These are phyloP conservation scores for Penicillium sclerotigenum DNA, from an alignment of 2,329 filamentous ascomycete genomes.

Conservation along the genomic window DNA sequence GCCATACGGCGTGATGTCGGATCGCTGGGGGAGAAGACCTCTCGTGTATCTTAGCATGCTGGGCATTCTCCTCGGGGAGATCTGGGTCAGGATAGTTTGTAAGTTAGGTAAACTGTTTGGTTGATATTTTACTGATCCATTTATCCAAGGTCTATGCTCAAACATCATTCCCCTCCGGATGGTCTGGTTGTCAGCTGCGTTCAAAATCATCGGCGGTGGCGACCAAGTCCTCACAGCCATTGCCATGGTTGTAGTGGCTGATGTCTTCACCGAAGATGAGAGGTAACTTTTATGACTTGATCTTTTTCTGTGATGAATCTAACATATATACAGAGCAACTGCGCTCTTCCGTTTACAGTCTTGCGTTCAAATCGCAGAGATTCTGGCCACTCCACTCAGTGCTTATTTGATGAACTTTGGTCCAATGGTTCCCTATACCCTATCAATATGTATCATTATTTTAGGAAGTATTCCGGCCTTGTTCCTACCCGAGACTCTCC, in stretches of 20 bases:
- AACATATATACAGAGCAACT: constrained; percentile 18
- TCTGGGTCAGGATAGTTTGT: constrained; percentile 31
- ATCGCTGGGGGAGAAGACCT: constrained; percentile 30
- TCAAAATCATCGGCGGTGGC: constrained; percentile 27
- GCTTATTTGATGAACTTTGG: constrained; percentile 27
- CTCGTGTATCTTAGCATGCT: constrained; percentile 22
- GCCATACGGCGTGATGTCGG: constrained; percentile 30
- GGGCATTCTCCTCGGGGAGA: constrained; percentile 23
- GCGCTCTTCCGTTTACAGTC: constrained; percentile 25
- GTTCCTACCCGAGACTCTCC: constrained; percentile 25
- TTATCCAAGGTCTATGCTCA: constrained; percentile 17
- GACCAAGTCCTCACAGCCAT: constrained; percentile 21
- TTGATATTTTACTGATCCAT: background rate
- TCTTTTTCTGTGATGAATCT: background rate
- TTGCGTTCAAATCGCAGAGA: constrained; percentile 22
- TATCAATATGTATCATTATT: constrained; percentile 14
- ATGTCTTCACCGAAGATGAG: constrained; percentile 30
- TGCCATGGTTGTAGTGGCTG: constrained; percentile 26
- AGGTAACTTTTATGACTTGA: constrained; percentile 16
- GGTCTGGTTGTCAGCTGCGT: constrained; percentile 26
- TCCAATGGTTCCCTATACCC: constrained; percentile 23
- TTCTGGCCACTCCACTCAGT: constrained; percentile 28
- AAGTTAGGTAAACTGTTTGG: constrained; percentile 1
- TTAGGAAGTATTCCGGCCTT: constrained; percentile 8
- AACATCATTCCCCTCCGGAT: constrained; percentile 26